Base-by-base conservation (phyloP, 1,284 basidiomycete species). In the Rugosomyces carneus region DNA sequence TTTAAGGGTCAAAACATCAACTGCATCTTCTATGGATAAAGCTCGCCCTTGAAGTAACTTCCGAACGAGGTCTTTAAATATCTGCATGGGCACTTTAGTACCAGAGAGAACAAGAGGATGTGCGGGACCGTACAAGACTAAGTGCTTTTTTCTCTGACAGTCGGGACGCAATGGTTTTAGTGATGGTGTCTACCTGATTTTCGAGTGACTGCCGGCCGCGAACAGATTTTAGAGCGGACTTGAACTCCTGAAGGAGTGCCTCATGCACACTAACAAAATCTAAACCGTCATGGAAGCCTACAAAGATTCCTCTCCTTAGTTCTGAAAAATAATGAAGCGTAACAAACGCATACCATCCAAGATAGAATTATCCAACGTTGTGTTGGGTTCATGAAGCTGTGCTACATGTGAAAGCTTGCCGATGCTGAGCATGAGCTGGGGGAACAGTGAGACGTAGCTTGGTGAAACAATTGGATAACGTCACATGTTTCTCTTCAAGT, bases 351-450 rank as follows among this genome's bases (percentile, higher is more conserved):
- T 57, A 84, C 83, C 70, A 56, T 83, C 77, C n/a, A 84, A 62
- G 34, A 70, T 61, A 19, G 60, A 55, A 37, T 80, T 74, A 39
- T 80, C 74, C 19, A 68, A 53, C 1, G 61, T 21, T 5, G 61
- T 61, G 20, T 66, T 70, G 32, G 79, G 76, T 44, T 88, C 80
- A 51, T 84, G 80, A 48, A 84, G 61, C 49, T 87, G 78, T 5
- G 89, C 88, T 6, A 97, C 72, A 48, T 89, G 81, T 0, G 88
- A 74, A 5, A 99, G 76, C 67, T 98, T 98, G 36, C 88, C 88
- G 23, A 99, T 80, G 58, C 92, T 94, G 45, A 95, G 76, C 75
- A 93, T 85, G 40, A 95, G 71, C 90, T 96, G 31, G 47, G 42
- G 5, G 13, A 27, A 6, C 37, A 60, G 46, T 45, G 21, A 36